Percentiles rank a stretch among this genome's conserved stretches.
Conservation (phyloP, 2,329 filamentous ascomycete genomes). For the Sporothrix phasma region DNA sequence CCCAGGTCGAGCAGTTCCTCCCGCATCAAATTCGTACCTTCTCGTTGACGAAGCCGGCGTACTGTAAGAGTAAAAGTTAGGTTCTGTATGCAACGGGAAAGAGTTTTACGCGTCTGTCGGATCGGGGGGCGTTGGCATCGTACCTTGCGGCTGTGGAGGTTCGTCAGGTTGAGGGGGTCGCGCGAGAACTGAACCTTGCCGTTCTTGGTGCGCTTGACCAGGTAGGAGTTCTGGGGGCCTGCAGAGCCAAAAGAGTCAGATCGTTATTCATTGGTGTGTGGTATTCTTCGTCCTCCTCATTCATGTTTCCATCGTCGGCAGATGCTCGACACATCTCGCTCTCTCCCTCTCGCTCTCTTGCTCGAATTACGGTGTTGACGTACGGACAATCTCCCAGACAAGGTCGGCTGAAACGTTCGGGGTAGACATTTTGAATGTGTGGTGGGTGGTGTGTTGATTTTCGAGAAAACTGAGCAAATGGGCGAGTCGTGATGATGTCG, state of each 20-base stretch:
- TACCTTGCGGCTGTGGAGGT: slow-evolving; percentile 88
- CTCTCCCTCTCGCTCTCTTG: not conserved
- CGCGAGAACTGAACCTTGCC: slow-evolving; percentile 85
- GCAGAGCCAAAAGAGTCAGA: slow-evolving; percentile 18
- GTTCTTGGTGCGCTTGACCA: slow-evolving; percentile 75
- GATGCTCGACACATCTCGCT: no score
- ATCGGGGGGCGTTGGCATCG: slow-evolving; percentile 4
- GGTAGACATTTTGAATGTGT: slow-evolving; percentile 37
- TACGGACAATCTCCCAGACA: slow-evolving; percentile 92
- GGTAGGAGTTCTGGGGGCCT: slow-evolving; percentile 84
- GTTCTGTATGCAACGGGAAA: not conserved
- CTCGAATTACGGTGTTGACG: slow-evolving; percentile 34
- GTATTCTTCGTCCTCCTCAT: not conserved
- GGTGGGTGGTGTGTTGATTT: slow-evolving; percentile 3
- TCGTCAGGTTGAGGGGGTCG: slow-evolving; percentile 86
- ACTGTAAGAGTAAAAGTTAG: slow-evolving; percentile 37
- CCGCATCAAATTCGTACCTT: slow-evolving; percentile 52
- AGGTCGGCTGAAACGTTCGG: slow-evolving; percentile 80
- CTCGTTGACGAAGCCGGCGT: slow-evolving; percentile 86
- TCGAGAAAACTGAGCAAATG: not conserved
- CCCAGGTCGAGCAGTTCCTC: not conserved
- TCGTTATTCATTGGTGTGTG: not conserved
- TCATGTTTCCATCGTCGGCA: not conserved
- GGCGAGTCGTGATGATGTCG: slow-evolving; percentile 2
- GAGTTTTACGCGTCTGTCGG: not conserved